Evolutionary conservation across 78 protist species (phyloP), one percentile per base, ranked within the genome.

Genomic region (Dictyostelium citrinum): DNA sequence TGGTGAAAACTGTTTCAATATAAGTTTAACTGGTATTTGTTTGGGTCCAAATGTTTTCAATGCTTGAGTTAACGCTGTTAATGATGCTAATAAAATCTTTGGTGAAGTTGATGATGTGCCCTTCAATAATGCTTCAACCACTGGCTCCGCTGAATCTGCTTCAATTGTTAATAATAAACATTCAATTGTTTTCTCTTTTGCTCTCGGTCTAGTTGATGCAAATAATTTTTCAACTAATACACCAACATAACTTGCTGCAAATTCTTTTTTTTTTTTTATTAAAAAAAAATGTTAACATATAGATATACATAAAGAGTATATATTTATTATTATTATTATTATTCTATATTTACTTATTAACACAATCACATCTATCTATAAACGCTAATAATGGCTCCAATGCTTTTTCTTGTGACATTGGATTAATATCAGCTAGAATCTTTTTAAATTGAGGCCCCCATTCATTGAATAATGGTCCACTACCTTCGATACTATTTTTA

Each of bases 41-140:
- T 91, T 91, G 5, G 91, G 88, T 70, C 95, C 95, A 82, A 91
- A 91, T 24, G 85, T 80, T 83, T 88, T 88, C 74, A 88, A 67
- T 24, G 81, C 0, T 68, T 77, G 70, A 45, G 46, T 76, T 41
- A 88, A 16, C 6, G 45, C 84, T 11, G n/a, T 1, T 5, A 88
- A 29, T 8, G 93, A 88, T 45, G 84, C 79, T 31, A 77, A 33
- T 22, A 64, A 31, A 2, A 88, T 37, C 33, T 88, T 88, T 14
- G 77, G 85, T 78, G 93, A 88, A 17, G 72, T 45, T 39, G 37
- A 45, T 8, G 93, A 67, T 41, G 93, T 67, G 14, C 93, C 93
- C 31, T 88, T 88, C 17, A 88, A 24, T n/a, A 88, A 43, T 27
- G 74, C n/a, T 5, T 88, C 93, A 17, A 78, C 29, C 8, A 88